phyloP scores from a whole-genome alignment of 2,329 filamentous ascomycete genomes.

The Neofusicoccum kwambonambiense region DNA sequence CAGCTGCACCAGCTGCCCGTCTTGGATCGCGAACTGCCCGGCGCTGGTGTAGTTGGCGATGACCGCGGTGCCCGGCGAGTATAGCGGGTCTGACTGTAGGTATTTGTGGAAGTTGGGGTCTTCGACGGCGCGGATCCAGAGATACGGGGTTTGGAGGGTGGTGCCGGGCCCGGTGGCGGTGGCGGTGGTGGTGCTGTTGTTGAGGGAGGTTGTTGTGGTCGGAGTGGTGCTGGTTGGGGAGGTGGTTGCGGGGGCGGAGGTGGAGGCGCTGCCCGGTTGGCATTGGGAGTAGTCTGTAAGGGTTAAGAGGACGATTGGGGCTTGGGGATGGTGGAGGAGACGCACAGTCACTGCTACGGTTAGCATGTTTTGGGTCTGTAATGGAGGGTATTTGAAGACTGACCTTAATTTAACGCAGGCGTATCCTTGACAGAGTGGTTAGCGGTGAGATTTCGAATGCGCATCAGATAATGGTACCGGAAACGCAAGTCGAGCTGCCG shows the following conservation, averaged over 20 bases:
- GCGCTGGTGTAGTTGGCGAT: slow-evolving; percentile 54
- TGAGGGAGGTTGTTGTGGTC: slow-evolving; percentile 19
- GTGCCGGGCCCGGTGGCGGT: slow-evolving; percentile 39
- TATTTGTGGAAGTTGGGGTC: slow-evolving; percentile 55
- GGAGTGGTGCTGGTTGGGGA: not conserved
- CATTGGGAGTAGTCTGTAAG: slow-evolving; percentile 39
- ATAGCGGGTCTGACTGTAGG: slow-evolving; percentile 36
- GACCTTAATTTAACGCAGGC: not conserved
- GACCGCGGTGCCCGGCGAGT: slow-evolving; percentile 49
- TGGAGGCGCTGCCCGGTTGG: slow-evolving; percentile 31
- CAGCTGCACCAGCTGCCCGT: slow-evolving; percentile 57
- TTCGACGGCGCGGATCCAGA: slow-evolving; percentile 59
- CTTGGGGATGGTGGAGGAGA: no score
- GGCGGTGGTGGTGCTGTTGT: slow-evolving; percentile 23
- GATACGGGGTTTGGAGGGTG: slow-evolving; percentile 52
- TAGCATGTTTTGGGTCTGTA: not conserved
- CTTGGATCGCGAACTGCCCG: slow-evolving; percentile 56
- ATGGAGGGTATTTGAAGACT: not conserved
- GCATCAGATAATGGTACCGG: not conserved
- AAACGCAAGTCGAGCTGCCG: slow-evolving; percentile 29
- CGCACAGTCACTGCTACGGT: not conserved
- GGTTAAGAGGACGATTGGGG: no score
- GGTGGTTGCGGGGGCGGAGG: slow-evolving; percentile 17
- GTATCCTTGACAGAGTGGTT: not conserved
- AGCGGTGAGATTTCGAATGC: not conserved